Base-by-base conservation (phyloP, 352 stramenopile species). In the Pythium angustatum region DNA sequence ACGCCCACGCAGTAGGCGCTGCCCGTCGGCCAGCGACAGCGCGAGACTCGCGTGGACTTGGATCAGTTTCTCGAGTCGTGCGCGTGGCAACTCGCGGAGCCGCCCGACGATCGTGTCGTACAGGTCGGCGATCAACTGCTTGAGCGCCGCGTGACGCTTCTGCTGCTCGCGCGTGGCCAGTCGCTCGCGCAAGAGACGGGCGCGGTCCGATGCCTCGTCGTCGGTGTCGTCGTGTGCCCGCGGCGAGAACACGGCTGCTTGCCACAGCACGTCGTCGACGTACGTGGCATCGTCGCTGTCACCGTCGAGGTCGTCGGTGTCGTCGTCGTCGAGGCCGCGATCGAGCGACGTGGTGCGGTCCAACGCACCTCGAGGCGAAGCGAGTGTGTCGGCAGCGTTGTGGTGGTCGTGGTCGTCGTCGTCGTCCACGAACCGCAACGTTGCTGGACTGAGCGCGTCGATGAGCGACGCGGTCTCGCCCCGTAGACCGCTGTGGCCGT, bases 111-210 rank as follows among this genome's bases (percentile, higher is more conserved):
- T 69, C 1, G 75, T 85, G 51, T 88, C 83, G 68, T 91, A 91
- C 2, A 87, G 78, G 51, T 88, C 78, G 15, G 65, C 71, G 33
- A 90, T 91, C 43, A 90, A 85, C 50, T 90, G 83, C 60, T 90
- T 91, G 24, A 90, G 61, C 47, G 65, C 52, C 0, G 77, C 73
- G 19, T 85, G 41, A 6, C 71, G 53, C 63, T 85, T 88, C 21
- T 69, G 69, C n/a, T 78, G 73, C 10, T 91, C 79, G 30, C 70
- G 71, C 7, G 78, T 81, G 14, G 76, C 45, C 41, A 77, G 36
- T 21, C 77, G 48, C 5, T 73, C 64, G 12, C 45, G 47, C n/a
- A 72, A 41, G 7, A 83, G 57, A 1, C 62, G 38, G 51, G 68
- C 45, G 15, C 58, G 51, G 2, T 69, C 49, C 1, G 17, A 44